Base-by-base conservation (phyloP, 2,329 filamentous ascomycete genomes). In the Colletotrichum horii region DNA sequence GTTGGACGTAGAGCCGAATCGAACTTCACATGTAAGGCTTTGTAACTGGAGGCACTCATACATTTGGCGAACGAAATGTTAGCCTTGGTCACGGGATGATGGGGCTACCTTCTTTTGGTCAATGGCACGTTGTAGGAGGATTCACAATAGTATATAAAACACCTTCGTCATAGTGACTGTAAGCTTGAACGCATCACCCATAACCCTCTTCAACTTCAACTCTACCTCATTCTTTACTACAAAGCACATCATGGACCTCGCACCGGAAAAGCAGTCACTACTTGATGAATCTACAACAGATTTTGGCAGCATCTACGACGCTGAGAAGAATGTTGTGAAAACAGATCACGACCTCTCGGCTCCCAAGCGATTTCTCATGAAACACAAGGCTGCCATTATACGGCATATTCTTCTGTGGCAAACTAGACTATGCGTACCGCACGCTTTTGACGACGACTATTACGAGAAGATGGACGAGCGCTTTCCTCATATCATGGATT, bases 221-320 rank as follows among this genome's bases (percentile, higher is more conserved):
- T 0, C 6, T 0, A 48, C 43, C 2, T 48, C 2, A 14, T 22
- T 48, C 6, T n/a, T 7, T n/a, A 6, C n/a, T 4, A 48, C 2
- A 3, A 4, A 48, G 14, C 6, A 52, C 2, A 22, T 52, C 11
- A 52, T 52, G 43, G 43, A 52, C n/a, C 0, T n/a, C 43, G 6
- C 0, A 22, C 43, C 6, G 43, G 43, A 52, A 22, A 22, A 52
- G 43, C 6, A 22, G 0, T 1, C 43, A 14, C 12, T 52, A 6
- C 43, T 14, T 22, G n/a, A 52, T 22, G n/a, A 52, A 22, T 52
- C n/a, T 8, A 22, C 43, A 1, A 0, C 43, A 52, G 43, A 52
- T 15, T 14, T 52, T 52, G 43, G 14, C 43, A 52, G 0, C 43
- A 52, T 22, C n/a, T 52, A 52, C 43, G 43, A 52, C n/a, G n/a